These are phyloP conservation scores for Coffea humblotiana DNA, from an alignment of 305 asterid species.

Conservation along the genomic window DNA sequence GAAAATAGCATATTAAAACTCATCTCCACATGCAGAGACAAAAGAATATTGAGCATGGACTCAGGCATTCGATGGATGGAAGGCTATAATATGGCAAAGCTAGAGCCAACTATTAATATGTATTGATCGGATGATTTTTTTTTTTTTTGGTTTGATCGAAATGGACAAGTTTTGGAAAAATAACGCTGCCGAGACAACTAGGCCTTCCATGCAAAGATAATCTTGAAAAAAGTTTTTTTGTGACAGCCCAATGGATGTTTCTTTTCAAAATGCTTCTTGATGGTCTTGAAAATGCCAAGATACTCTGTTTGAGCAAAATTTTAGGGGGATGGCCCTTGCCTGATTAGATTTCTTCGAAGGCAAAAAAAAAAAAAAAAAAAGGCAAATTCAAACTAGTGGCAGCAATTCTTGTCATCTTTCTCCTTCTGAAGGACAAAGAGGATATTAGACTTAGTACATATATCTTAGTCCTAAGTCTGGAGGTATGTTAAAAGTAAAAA, in stretches of 20 bases:
- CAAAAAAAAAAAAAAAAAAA: no score
- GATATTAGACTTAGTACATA: no score
- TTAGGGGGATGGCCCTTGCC: background rate
- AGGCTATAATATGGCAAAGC: constrained; percentile 42
- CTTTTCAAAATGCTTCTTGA: background rate
- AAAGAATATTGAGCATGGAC: background rate
- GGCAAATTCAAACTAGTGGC: background rate
- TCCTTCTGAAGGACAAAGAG: no score
- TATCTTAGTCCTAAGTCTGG: no score
- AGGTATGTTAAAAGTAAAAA: no score
- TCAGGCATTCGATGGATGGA: constrained; percentile 10
- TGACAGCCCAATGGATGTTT: constrained; percentile 16
- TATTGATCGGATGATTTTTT: no score
- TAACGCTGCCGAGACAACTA: constrained; percentile 26
- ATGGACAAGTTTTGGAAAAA: no score
- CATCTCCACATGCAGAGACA: background rate
- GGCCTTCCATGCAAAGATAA: constrained; percentile 34
- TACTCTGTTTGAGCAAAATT: background rate
- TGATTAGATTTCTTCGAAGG: background rate
- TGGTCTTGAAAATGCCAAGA: background rate
- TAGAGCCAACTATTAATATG: constrained; percentile 30
- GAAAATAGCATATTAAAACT: background rate
- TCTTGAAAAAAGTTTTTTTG: background rate
- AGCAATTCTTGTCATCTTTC: no score
- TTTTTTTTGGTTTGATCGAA: no score